Percentiles rank a stretch among this genome's conserved stretches.
phyloP scores from a whole-genome alignment of 1,284 basidiomycete species.

The Salmacisia buchloeana region DNA sequence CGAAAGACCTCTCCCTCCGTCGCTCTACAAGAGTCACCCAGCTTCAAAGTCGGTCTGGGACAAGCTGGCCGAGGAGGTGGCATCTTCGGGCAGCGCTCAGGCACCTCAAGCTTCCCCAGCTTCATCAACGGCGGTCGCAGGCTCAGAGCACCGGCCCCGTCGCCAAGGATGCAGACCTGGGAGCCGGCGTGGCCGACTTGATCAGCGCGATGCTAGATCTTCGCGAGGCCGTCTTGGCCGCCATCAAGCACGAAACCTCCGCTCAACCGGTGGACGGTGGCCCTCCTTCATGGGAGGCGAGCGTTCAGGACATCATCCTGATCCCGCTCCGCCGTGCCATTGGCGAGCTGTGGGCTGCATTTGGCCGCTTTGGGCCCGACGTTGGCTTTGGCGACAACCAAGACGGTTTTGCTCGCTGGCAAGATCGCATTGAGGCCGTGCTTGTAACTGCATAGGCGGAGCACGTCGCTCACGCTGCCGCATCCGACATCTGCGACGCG shows the following conservation, averaged over 20 bases:
- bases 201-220: slow-evolving; percentile 1
- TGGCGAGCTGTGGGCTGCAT: not conserved
- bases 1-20: not conserved
- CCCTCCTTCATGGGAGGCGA: not conserved
- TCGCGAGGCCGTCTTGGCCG: not conserved
- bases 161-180: not conserved
- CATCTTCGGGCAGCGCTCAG: not conserved
- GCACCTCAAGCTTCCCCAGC: not conserved
- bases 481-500: no score
- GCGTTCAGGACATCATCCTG: not conserved
- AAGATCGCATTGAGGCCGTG: no score
- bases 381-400: slow-evolving; percentile 3
- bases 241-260: not conserved
- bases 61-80: slow-evolving; percentile 5
- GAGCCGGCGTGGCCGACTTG: not conserved
- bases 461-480: no score
- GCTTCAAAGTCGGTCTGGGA: slow-evolving; percentile 3
- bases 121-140: not conserved
- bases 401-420: no score
- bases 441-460: no score
- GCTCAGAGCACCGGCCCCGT: not conserved
- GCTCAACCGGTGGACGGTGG: not conserved
- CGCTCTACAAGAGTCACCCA: not conserved
- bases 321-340: not conserved
- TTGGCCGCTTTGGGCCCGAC: not conserved